phyloP scores from a whole-genome alignment of 2,329 filamentous ascomycete genomes.

The Colletotrichum melonis region DNA sequence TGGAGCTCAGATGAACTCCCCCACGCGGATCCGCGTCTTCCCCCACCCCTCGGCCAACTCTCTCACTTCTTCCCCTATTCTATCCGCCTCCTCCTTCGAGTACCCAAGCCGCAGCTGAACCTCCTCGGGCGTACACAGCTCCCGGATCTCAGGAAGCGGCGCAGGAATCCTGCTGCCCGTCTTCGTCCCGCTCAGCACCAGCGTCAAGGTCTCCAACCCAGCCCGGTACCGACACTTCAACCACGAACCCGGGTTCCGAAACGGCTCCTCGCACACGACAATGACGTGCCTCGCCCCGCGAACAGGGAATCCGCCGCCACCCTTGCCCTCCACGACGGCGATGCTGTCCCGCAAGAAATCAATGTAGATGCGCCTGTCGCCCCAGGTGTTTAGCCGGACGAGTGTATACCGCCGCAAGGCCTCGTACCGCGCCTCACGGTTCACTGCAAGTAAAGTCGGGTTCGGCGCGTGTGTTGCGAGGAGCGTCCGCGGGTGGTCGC shows the following conservation, averaged over 20 bases:
- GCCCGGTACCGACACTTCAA: constrained; percentile 30
- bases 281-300: constrained; percentile 27
- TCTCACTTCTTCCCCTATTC: constrained; percentile 24
- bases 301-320: constrained; percentile 30
- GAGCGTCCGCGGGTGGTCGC: constrained; percentile 16
- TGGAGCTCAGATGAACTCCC: constrained; percentile 9
- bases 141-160: constrained; percentile 17
- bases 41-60: constrained; percentile 28
- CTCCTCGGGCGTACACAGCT: constrained; percentile 8
- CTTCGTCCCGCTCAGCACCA: constrained; percentile 14
- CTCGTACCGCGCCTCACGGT: constrained; percentile 26
- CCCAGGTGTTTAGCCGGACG: constrained; percentile 30
- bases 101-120: constrained; percentile 8
- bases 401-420: constrained; percentile 20
- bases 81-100: constrained; percentile 19
- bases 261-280: constrained; percentile 31
- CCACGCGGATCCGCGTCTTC: constrained; percentile 17
- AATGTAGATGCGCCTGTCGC: constrained; percentile 29
- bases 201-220: constrained; percentile 23
- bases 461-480: constrained; percentile 29
- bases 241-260: constrained; percentile 23
- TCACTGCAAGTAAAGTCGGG: constrained; percentile 18
- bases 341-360: constrained; percentile 24
- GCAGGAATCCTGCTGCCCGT: background rate
- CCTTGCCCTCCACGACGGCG: constrained; percentile 29